Evolutionary conservation across 2,329 filamentous ascomycete genomes (phyloP).

Genomic region (Trichoderma atrobrunneum): DNA sequence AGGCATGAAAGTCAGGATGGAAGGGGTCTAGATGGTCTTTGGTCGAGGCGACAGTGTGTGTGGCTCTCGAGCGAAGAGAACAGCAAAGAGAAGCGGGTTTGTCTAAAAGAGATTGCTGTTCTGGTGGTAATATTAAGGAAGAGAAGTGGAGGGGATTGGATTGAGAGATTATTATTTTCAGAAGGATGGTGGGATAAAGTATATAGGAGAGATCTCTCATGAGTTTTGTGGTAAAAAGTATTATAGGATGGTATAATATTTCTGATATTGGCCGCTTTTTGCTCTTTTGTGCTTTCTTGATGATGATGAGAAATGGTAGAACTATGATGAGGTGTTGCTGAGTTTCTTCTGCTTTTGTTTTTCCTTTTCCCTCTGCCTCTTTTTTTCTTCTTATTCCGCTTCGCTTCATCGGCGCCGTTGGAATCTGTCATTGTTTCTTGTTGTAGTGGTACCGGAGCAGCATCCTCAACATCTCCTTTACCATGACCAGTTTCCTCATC

Average conservation of each 20-base stretch:
- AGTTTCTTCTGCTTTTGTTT: conserved; percentile 25
- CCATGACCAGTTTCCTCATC: conserved; percentile 28
- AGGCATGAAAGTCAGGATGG: background rate
- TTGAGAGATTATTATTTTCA: background rate
- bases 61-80: background rate
- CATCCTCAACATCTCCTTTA: conserved; percentile 23
- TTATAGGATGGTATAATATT: background rate
- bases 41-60: background rate
- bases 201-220: background rate
- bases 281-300: background rate
- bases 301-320: background rate
- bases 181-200: background rate
- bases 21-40: background rate
- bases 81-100: background rate
- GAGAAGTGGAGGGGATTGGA: background rate
- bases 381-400: conserved; percentile 2
- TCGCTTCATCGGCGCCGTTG: background rate
- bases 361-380: background rate
- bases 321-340: background rate
- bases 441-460: conserved; percentile 10
- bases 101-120: background rate
- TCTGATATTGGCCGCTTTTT: background rate
- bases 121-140: background rate
- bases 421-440: background rate
- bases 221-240: background rate